phyloP scores from a whole-genome alignment of 139 green algal genomes.

The Closterium sp. region DNA sequence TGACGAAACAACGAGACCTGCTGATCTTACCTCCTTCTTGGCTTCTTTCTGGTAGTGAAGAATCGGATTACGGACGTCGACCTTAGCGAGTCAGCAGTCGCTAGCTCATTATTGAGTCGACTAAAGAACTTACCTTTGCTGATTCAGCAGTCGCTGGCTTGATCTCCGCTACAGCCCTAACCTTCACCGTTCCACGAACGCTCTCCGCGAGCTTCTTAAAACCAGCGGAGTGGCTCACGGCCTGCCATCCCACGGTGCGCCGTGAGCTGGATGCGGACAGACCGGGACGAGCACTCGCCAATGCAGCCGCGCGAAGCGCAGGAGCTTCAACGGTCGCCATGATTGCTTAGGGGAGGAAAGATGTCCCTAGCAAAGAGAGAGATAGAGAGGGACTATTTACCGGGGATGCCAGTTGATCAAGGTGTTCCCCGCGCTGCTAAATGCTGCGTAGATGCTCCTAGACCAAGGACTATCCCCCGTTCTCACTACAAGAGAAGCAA shows the following conservation, averaged over 20 bases:
- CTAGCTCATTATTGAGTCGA: no score
- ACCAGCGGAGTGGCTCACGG: background rate
- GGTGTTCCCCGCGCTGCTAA: no score
- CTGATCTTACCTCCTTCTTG: no score
- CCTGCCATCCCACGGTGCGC: background rate
- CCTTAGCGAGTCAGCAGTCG: no score
- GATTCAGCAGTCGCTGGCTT: background rate
- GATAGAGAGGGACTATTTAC: no score
- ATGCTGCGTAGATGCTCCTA: background rate
- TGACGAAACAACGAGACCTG: no score
- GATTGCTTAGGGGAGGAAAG: background rate
- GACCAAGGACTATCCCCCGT: background rate
- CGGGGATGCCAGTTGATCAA: no score
- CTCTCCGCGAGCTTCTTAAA: background rate
- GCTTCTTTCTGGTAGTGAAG: no score
- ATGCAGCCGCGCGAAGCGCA: background rate
- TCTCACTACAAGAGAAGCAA: no score
- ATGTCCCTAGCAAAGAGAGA: no score
- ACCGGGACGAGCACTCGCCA: background rate
- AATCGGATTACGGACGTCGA: no score
- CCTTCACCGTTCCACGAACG: background rate
- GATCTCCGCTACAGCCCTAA: background rate
- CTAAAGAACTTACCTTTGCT: background rate
- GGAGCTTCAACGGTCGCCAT: background rate
- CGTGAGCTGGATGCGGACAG: background rate